phyloP scores from a whole-genome alignment of 148 eudicot species.

The Camellia granthamiana region DNA sequence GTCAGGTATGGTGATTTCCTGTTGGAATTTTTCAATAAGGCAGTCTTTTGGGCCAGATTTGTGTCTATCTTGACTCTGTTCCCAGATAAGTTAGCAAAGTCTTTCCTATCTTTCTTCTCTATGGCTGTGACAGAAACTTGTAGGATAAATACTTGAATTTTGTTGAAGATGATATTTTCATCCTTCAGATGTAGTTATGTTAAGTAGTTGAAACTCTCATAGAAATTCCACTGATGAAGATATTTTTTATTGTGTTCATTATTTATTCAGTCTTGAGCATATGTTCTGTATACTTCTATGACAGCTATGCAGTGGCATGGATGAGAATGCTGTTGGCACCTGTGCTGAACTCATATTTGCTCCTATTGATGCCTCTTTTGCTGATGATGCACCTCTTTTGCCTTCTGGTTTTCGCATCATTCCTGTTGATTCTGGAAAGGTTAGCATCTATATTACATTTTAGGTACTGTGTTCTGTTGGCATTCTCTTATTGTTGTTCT shows the following conservation, averaged over 20 bases:
- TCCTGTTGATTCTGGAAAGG: conserved; percentile 90
- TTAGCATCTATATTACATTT: conserved; percentile 15
- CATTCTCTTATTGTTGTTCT: neutral
- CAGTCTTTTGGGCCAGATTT: no score
- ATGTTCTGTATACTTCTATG: conserved; percentile 2
- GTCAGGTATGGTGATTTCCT: no score
- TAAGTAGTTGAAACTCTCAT: no score
- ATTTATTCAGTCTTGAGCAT: neutral
- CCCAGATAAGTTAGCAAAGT: no score
- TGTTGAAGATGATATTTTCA: no score
- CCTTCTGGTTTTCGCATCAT: conserved; percentile 97
- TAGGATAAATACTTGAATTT: no score
- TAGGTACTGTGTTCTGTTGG: neutral
- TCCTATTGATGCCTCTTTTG: conserved; percentile 96
- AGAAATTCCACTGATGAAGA: no score
- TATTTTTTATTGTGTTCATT: neutral
- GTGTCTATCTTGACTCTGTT: no score
- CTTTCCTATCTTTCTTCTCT: no score
- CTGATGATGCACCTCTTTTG: conserved; percentile 92
- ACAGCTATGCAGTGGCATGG: conserved; percentile 94
- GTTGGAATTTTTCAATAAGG: no score
- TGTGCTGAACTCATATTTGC: conserved; percentile 97
- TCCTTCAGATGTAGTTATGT: no score
- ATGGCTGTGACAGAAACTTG: no score
- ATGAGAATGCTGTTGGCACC: conserved; percentile 92